Evolutionary conservation across 2,329 filamentous ascomycete genomes (phyloP), one percentile per base, ranked within the genome.

Genomic region (Exophiala alcalophila): DNA sequence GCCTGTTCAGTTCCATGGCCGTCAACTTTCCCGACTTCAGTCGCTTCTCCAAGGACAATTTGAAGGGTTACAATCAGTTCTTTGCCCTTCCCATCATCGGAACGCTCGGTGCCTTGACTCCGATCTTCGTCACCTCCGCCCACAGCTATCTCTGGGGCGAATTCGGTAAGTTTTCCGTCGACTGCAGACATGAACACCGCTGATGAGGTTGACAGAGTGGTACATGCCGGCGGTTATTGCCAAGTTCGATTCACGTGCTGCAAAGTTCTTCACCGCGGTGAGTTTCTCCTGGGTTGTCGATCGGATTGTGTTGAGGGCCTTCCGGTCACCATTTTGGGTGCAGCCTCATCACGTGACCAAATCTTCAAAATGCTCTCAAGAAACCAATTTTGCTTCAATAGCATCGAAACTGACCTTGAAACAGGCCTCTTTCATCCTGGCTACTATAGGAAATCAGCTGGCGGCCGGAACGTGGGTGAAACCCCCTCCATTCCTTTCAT

Each of bases 21-120:
- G 68, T 74, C 41, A 76, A 76, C 55, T 74, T 74, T 58, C 65
- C 71, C 4, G 66, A 69, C 57, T 68, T 69, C 40, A 63, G 63
- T 11, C 59, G 66, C 2, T 69, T 69, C 49, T 66, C 59, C 31
- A 70, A 67, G 54, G 65, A 68, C 33, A 61, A 57, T n/a, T 56
- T 68, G 12, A 57, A 54, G 1, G 66, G 67, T 26, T 61, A 62
- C 25, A 68, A 70, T 34, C 70, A 72, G 47, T 68, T 68, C 49
- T 66, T 71, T 50, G 70, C 71, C 34, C 60, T 73, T 1, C 68
- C 71, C 3, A 60, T 73, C 40, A 73, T 74, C 35, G 66, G 68
- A 37, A 73, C 69, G 4, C 56, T 73, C 16, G 67, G 71, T 28
- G 64, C 67, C 5, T 55, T 73, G 19, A 68, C 70, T 12, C 71